Evolutionary conservation across 108 stramenopile genomes (phyloP), one percentile per base, ranked within the genome.

Genomic region (Nitzschia putrida): DNA sequence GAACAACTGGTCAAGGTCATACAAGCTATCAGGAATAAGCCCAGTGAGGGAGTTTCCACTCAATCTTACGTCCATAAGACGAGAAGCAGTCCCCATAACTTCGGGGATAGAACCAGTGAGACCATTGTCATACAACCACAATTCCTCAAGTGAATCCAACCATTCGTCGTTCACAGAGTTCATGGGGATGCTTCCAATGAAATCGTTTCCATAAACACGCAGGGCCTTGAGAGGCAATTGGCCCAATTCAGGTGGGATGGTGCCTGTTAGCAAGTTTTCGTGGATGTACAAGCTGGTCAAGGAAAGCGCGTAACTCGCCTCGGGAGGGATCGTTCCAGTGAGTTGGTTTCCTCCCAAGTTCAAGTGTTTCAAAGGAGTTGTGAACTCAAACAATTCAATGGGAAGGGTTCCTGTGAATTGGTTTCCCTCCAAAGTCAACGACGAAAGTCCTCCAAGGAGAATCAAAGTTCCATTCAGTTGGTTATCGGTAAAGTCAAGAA

Each of bases 391-490:
- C 9, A 88, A 67, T 45, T 63, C 61, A 10, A 24, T 71, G 42
- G 77, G 68, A 44, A 92, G 72, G 29, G 73, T 74, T 13, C 89
- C 87, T 8, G 78, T 82, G 10, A 93, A 54, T 9, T 52, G 26
- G 52, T 93, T 93, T 44, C 61, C 61, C 40, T 63, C 61, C 44
- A 63, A 47, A 47, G 24, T 63, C 42, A 63, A 24, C 18, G 61
- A 63, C 2, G 61, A 63, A 3, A 63, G 44, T 63, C 61, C 61
- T 23, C 61, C 61, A 16, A 63, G 22, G 12, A 44, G 23, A 47
- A 63, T 63, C n/a, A 63, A 24, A 24, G 61, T 37, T 0, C 61
- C 61, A n/a, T 3, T 20, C 44, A 63, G 10, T 18, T 24, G 44
- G 40, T 63, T 63, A 47, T 63, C 61, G 12, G 61, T 63, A 0